A percentile compares a stretch with the other conserved stretches of the same genome.
These are phyloP conservation scores for Meripilus lineatus DNA, from an alignment of 1,284 basidiomycete genomes.

Conservation along the genomic window DNA sequence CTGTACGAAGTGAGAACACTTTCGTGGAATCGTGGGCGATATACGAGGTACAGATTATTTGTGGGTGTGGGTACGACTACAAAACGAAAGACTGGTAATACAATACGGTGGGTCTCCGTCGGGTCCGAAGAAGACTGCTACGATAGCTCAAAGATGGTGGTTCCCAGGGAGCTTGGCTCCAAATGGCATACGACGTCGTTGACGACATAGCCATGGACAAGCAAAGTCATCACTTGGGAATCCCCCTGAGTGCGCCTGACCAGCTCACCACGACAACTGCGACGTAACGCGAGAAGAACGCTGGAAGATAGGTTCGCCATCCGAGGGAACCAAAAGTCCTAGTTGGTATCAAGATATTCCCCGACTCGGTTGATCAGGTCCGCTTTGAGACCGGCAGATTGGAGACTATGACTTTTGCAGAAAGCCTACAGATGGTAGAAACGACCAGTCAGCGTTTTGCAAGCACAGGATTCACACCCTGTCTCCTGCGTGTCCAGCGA, in stretches of 20 bases:
- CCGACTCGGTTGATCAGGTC: slow-evolving; percentile 60
- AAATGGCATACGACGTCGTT: slow-evolving; percentile 1
- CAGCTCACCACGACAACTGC: background rate
- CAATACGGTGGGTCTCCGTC: background rate
- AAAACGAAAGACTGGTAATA: background rate
- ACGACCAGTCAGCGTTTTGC: slow-evolving; percentile 1
- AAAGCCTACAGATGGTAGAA: slow-evolving; percentile 46
- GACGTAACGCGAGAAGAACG: background rate
- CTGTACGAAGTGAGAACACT: too few relatives aligned
- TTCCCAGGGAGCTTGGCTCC: background rate
- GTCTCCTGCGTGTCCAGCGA: too few relatives aligned
- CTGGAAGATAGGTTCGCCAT: background rate
- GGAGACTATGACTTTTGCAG: slow-evolving; percentile 55
- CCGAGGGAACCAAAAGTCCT: slow-evolving; percentile 24
- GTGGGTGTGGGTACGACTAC: too few relatives aligned
- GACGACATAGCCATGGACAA: too few relatives aligned
- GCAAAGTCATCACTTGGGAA: too few relatives aligned
- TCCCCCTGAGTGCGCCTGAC: too few relatives aligned
- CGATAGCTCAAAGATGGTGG: background rate
- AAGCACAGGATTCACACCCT: too few relatives aligned
- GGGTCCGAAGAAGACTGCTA: background rate
- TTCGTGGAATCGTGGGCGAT: too few relatives aligned
- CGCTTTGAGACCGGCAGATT: slow-evolving; percentile 63
- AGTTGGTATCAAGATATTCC: slow-evolving; percentile 47
- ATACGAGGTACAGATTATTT: too few relatives aligned